Evolutionary conservation across 75 land plant species (phyloP).

Genomic region (Ceratopteris richardii): DNA sequence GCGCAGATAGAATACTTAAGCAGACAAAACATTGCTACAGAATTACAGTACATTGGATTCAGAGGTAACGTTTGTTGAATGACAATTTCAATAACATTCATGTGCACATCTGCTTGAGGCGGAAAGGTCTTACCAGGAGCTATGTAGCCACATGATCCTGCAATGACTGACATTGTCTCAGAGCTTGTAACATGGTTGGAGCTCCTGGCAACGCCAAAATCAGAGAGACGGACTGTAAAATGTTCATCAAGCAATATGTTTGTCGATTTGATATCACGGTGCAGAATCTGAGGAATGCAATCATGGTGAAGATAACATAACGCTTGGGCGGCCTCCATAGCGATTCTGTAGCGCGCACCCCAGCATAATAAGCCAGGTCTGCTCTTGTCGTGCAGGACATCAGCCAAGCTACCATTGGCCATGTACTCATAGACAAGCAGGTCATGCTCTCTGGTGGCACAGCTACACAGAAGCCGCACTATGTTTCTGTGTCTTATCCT

Average conservation of each 20-base stretch:
- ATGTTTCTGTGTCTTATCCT: conserved; percentile 63
- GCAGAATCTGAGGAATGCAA: conserved; percentile 63
- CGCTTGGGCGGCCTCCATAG: conserved; percentile 58
- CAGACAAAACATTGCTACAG: too few species aligned
- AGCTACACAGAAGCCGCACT: conserved; percentile 48
- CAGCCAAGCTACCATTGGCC: too few species aligned
- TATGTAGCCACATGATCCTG: conserved; percentile 85
- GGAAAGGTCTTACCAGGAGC: conserved; percentile 80
- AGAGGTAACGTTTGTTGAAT: too few species aligned
- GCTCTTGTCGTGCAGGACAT: too few species aligned
- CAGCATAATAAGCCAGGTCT: conserved; percentile 28
- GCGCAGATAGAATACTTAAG: too few species aligned
- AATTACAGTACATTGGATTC: too few species aligned
- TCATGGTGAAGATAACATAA: conserved; percentile 77
- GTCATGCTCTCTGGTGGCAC: conserved; percentile 41
- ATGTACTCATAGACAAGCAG: too few species aligned
- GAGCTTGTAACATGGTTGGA: conserved; percentile 13
- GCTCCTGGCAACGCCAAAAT: conserved; percentile 69
- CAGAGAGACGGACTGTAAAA: conserved; percentile 60
- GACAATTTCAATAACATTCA: too few species aligned
- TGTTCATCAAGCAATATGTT: conserved; percentile 63
- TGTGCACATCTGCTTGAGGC: too few species aligned
- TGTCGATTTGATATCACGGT: conserved; percentile 68
- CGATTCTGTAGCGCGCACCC: conserved; percentile 51
- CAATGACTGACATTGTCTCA: conserved; percentile 60